Percentiles rank a stretch among this genome's conserved stretches.
Evolutionary conservation across 2,329 filamentous ascomycete species (phyloP).

Genomic region (Tolypocladium sp.): DNA sequence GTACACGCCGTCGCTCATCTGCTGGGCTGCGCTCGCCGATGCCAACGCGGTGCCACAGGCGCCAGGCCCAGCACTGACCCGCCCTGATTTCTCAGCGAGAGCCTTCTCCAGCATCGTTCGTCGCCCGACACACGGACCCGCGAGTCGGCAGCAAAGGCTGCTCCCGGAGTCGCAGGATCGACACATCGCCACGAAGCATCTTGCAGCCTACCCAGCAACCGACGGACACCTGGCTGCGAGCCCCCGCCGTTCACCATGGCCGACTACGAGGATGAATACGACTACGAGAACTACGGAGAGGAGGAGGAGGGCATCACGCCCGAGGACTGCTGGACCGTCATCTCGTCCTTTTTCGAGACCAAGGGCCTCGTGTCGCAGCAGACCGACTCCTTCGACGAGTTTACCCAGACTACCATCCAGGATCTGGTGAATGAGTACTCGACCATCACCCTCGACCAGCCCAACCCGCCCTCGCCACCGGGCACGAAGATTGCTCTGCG

Average conservation of each 20-base stretch:
- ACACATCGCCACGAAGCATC: background rate
- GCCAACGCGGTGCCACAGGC: constrained; percentile 22
- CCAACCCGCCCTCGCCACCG: constrained; percentile 65
- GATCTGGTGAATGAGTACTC: constrained; percentile 90
- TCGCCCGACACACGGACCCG: background rate
- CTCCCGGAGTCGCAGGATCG: background rate
- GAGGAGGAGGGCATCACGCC: constrained; percentile 71
- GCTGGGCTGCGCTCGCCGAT: constrained; percentile 16
- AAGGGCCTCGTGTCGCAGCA: constrained; percentile 97
- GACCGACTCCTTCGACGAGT: constrained; percentile 97
- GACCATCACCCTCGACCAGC: constrained; percentile 86
- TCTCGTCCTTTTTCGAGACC: constrained; percentile 90
- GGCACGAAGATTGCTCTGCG: constrained; percentile 77
- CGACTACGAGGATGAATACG: constrained; percentile 47
- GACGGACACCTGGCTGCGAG: background rate
- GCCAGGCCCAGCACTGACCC: constrained; percentile 21
- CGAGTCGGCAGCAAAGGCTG: background rate
- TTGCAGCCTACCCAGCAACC: too few relatives aligned
- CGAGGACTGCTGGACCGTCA: constrained; percentile 97
- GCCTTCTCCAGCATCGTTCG: background rate
- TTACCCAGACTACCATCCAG: constrained; percentile 88
- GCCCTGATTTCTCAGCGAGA: constrained; percentile 12
- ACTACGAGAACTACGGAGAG: constrained; percentile 63
- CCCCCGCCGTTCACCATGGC: constrained; percentile 30
- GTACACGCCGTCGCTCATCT: constrained; percentile 8